Percentiles rank a stretch among this genome's conserved stretches.
These are phyloP conservation scores for Castanea sativa DNA, from an alignment of 306 rosid species.

Conservation along the genomic window DNA sequence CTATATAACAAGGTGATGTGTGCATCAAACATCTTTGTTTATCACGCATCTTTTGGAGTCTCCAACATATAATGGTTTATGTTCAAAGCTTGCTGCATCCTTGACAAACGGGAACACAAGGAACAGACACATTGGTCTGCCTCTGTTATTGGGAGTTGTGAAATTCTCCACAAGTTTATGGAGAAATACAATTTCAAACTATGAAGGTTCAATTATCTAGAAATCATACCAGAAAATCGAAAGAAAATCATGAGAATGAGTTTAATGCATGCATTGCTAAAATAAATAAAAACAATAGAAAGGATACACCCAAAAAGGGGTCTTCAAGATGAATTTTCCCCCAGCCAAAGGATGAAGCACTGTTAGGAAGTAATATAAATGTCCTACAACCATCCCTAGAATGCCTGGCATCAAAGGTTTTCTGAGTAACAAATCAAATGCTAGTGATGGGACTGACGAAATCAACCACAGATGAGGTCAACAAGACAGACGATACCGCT, in stretches of 20 bases:
- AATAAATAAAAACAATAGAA: background rate
- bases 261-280: background rate
- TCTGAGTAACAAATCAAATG: constrained; percentile 49
- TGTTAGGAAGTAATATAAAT: constrained; percentile 64
- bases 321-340: constrained; percentile 51
- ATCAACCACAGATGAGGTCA: too few species aligned
- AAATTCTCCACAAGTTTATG: background rate
- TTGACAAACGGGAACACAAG: too few species aligned
- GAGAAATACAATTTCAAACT: background rate
- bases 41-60: too few species aligned
- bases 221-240: constrained; percentile 4
- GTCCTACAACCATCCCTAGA: constrained; percentile 68
- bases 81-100: too few species aligned
- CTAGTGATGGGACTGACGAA: background rate
- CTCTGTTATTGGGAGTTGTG: too few species aligned
- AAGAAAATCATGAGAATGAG: background rate
- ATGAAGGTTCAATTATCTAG: background rate
- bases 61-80: too few species aligned
- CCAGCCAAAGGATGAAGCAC: constrained; percentile 81
- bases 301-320: constrained; percentile 80
- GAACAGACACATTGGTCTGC: too few species aligned
- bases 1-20: too few species aligned
- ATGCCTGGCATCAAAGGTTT: constrained; percentile 38
- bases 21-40: background rate
- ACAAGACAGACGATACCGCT: too few species aligned